Evolutionary conservation across 192 early-diverging fungal genomes (phyloP).

Genomic region (Mortierella claussenii): DNA sequence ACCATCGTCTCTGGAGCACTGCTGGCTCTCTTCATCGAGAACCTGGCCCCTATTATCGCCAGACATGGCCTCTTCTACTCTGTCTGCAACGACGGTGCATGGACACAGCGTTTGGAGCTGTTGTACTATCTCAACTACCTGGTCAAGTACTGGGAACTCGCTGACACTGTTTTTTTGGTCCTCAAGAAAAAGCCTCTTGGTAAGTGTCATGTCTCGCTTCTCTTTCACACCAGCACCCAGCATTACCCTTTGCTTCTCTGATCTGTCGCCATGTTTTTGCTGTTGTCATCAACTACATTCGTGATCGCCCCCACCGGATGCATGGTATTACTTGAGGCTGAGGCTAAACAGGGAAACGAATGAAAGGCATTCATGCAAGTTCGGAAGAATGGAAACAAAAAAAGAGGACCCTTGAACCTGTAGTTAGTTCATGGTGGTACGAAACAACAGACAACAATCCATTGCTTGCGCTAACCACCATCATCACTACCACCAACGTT

Average conservation of each 20-base stretch:
- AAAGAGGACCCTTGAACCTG: neutral
- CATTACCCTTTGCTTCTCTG: neutral
- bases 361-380: neutral
- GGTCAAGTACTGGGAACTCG: constrained; percentile 80
- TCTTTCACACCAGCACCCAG: neutral
- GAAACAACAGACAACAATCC: neutral
- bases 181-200: constrained; percentile 79
- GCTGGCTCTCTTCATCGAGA: constrained; percentile 78
- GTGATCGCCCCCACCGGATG: no score
- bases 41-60: constrained; percentile 75
- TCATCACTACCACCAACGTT: neutral
- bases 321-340: no score
- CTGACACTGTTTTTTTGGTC: constrained; percentile 76
- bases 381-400: neutral
- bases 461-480: no score
- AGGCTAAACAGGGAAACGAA: neutral
- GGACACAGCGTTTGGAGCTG: constrained; percentile 82
- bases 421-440: neutral
- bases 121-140: constrained; percentile 93
- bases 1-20: constrained; percentile 75
- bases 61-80: constrained; percentile 76
- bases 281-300: no score
- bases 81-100: constrained; percentile 73
- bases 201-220: constrained; percentile 21
- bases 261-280: neutral